Percentiles rank a stretch among this genome's conserved stretches.
These are phyloP conservation scores for Aureobasidium sp. DNA, from an alignment of 2,329 filamentous ascomycete genomes.

Conservation along the genomic window DNA sequence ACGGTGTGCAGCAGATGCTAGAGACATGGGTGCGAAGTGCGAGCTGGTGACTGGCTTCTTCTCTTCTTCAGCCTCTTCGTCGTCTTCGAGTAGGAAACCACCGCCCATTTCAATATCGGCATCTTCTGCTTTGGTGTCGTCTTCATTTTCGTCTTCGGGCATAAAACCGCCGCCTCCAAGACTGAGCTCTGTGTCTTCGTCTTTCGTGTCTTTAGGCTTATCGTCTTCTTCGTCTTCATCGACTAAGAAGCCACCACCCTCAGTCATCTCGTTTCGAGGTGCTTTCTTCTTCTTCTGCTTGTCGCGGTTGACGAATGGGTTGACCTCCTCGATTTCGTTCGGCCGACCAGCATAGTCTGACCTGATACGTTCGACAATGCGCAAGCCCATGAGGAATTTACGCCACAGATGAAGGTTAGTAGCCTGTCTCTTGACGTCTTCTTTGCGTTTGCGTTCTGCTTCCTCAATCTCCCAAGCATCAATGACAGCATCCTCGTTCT, in stretches of 20 bases:
- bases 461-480: slow-evolving; percentile 67
- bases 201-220: slow-evolving; percentile 17
- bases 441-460: slow-evolving; percentile 67
- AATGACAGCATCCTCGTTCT: slow-evolving; percentile 65
- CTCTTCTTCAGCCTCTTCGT: slow-evolving; percentile 17
- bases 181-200: slow-evolving; percentile 10
- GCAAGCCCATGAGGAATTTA: slow-evolving; percentile 76
- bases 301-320: slow-evolving; percentile 42
- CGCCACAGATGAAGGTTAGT: slow-evolving; percentile 70
- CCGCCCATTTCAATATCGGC: neutral
- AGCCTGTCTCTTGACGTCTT: slow-evolving; percentile 74
- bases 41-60: slow-evolving; percentile 16
- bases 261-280: slow-evolving; percentile 10
- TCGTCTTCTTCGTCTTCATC: slow-evolving; percentile 27
- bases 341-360: slow-evolving; percentile 61
- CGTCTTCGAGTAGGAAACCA: slow-evolving; percentile 18
- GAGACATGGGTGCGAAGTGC: slow-evolving; percentile 27
- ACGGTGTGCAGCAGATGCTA: slow-evolving; percentile 22
- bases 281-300: slow-evolving; percentile 21
- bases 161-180: slow-evolving; percentile 30
- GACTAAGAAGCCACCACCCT: slow-evolving; percentile 35
- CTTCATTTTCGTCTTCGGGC: slow-evolving; percentile 28
- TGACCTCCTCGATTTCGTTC: slow-evolving; percentile 41
- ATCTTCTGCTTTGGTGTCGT: slow-evolving; percentile 16
- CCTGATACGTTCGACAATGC: slow-evolving; percentile 68